Evolutionary conservation across 1,139 yeast genomes (phyloP).

Genomic region (Sugiyamaella grinbergsii): DNA sequence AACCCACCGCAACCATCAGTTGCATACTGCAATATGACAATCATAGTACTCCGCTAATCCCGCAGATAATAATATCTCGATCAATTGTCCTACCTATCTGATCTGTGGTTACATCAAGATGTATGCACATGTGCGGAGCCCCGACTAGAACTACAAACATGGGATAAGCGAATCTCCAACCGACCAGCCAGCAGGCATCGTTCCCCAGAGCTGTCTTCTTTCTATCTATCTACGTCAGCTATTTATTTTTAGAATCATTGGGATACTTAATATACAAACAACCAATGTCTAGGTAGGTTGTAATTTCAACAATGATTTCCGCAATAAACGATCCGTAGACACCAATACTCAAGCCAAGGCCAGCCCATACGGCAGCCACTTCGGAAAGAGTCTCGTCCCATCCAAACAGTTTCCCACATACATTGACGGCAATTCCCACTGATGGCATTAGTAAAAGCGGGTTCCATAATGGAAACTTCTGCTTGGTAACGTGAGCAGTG

Average conservation of each 20-base stretch:
- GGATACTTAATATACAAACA: constrained; percentile 85
- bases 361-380: constrained; percentile 55
- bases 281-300: constrained; percentile 79
- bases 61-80: no score
- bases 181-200: no score
- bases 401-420: constrained; percentile 36
- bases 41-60: no score
- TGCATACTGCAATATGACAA: no score
- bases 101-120: no score
- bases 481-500: constrained; percentile 81
- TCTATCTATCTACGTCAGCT: constrained; percentile 1
- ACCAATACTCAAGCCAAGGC: constrained; percentile 75
- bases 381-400: constrained; percentile 34
- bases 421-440: constrained; percentile 53
- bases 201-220: not conserved
- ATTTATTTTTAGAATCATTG: constrained; percentile 53
- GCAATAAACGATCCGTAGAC: constrained; percentile 76
- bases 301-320: constrained; percentile 82
- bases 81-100: no score
- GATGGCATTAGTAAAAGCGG: constrained; percentile 71
- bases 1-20: no score
- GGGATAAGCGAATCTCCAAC: no score
- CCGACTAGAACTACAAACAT: not conserved
- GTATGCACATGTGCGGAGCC: no score
- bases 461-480: constrained; percentile 70